A percentile compares a stretch with the other conserved stretches of the same genome.
These are phyloP conservation scores for Globisporangium cystogenes DNA, from an alignment of 352 stramenopile genomes.

Conservation along the genomic window DNA sequence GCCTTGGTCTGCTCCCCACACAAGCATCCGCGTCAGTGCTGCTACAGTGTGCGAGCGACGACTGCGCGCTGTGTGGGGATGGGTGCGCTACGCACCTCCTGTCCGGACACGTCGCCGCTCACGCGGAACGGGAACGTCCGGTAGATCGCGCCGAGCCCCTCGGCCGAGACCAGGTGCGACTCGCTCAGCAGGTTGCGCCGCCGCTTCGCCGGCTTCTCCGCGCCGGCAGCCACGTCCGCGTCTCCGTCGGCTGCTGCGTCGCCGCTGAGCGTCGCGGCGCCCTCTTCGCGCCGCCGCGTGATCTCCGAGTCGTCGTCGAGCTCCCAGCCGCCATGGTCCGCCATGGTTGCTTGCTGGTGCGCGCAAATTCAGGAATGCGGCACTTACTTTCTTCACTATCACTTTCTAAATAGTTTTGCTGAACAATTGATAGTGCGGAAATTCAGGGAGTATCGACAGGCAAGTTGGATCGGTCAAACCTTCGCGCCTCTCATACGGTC, in stretches of 20 bases:
- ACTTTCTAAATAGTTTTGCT: too few relatives aligned
- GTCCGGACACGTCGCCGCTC: constrained; percentile 35
- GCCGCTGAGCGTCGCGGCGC: constrained; percentile 4
- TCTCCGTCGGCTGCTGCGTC: constrained; percentile 1
- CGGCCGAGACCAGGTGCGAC: constrained; percentile 48
- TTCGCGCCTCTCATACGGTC: too few relatives aligned
- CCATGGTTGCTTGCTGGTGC: constrained; percentile 25
- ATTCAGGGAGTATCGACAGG: too few relatives aligned
- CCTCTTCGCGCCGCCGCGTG: constrained; percentile 17
- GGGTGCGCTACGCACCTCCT: constrained; percentile 31
- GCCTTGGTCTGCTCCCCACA: constrained; percentile 36
- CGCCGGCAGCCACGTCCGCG: neutral
- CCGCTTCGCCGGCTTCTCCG: constrained; percentile 21
- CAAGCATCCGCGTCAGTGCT: neutral
- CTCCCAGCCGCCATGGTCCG: constrained; percentile 45
- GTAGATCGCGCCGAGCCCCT: constrained; percentile 69
- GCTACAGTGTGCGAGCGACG: too few relatives aligned
- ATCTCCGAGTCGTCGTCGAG: constrained; percentile 37
- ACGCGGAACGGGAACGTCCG: constrained; percentile 70
- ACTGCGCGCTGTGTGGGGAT: neutral
- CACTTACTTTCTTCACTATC: neutral
- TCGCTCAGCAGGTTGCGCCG: constrained; percentile 62
- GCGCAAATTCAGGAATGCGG: too few relatives aligned
- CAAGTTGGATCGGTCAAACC: too few relatives aligned
- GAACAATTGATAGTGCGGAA: too few relatives aligned